Evolutionary conservation across 768 basidiomycete genomes (phyloP), one percentile per base, ranked within the genome.

Genomic region (Amanita jacksonii): DNA sequence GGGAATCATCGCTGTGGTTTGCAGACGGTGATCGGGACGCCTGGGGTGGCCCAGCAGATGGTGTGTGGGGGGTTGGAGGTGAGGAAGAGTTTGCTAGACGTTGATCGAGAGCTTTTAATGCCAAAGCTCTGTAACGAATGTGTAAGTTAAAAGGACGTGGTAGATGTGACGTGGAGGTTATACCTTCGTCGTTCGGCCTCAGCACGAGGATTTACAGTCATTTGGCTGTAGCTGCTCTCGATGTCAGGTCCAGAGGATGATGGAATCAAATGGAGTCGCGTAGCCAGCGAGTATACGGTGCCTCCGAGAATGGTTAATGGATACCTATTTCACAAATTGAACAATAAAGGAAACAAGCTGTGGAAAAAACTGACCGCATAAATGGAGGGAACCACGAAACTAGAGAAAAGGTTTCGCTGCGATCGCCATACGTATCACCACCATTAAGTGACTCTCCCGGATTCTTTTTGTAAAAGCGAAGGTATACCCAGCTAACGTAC

Each of bases 301-400:
- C 82, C 85, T 20, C 80, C 80, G 16, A 83, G 68, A 25, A 73
- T 51, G 18, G 77, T 73, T 43, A 97, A 67, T 32, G 84, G 88
- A 47, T 74, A 75, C 54, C 92, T 94, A 46, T 24, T 42, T 49
- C n/a, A n/a, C n/a, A n/a, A n/a, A n/a, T n/a, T n/a, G n/a, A 47
- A 45, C 38, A 51, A 33, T 42, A 24, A 19, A 19, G 28, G 18
- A 38, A n/a, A 23, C 25, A 13, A 33, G 22, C 34, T 27, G 35
- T 19, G 30, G 19, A 42, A 34, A 18, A 16, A 15, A 75, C 86
- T 61, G 51, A 97, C 94, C 96, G 88, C 51, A 91, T 63, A 58
- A 93, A 79, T 12, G 93, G 91, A 49, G 96, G 96, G 74, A 99
- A 99, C 91, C 93, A 99, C 46, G 81, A 81, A 13, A 90, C 70